phyloP scores from a whole-genome alignment of 257 asterid genomes.

The Galeopsis tetrahit region DNA sequence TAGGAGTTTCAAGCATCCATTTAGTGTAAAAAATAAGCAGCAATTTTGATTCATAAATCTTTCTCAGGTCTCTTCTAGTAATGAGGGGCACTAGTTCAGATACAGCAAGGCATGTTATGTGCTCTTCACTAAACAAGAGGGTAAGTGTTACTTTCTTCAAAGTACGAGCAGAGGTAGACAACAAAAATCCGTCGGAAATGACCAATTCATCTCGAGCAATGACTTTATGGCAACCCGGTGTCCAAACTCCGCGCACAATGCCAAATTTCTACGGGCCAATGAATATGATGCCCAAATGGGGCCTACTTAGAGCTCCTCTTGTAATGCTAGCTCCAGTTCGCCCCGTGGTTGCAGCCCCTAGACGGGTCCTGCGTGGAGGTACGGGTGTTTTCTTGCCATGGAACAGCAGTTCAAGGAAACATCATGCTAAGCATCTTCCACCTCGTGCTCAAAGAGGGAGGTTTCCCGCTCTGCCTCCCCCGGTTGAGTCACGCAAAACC shows the following conservation, averaged over 20 bases:
- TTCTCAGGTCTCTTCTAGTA: conserved; percentile 78
- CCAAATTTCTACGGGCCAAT: conserved; percentile 48
- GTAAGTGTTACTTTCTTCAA: conserved; percentile 82
- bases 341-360: conserved; percentile 57
- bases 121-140: conserved; percentile 83
- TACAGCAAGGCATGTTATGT: conserved; percentile 91
- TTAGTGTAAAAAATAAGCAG: conserved; percentile 1
- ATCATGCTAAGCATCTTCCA: conserved; percentile 72
- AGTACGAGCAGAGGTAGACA: conserved; percentile 59
- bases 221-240: conserved; percentile 83
- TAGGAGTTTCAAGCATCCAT: neutral
- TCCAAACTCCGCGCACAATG: conserved; percentile 49
- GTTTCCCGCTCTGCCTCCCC: conserved; percentile 63
- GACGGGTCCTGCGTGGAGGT: conserved; percentile 72
- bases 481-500: conserved; percentile 46
- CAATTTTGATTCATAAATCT: conserved; percentile 5
- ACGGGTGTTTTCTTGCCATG: conserved; percentile 95
- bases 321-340: conserved; percentile 74
- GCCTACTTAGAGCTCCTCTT: conserved; percentile 66
- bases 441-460: conserved; percentile 88
- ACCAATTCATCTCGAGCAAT: conserved; percentile 50
- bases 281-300: conserved; percentile 75
- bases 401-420: conserved; percentile 66
- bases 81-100: conserved; percentile 97
- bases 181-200: conserved; percentile 34